phyloP scores from a whole-genome alignment of 1,284 basidiomycete species.

The Ganoderma lingzhi region DNA sequence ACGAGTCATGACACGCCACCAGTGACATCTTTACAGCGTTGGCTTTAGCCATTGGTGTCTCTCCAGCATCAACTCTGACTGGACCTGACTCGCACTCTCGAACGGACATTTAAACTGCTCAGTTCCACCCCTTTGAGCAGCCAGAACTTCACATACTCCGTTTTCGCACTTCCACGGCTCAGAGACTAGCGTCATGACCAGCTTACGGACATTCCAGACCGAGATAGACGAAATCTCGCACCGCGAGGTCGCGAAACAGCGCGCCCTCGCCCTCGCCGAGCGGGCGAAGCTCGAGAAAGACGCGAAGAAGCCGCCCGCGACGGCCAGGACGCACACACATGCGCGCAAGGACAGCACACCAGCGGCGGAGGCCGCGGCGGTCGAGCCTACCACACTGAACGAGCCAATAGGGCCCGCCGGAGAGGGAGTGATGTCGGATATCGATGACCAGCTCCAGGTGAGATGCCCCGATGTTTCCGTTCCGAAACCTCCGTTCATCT shows the following conservation, averaged over 20 bases:
- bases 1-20: constrained; percentile 28
- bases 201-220: constrained; percentile 72
- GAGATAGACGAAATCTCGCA: constrained; percentile 79
- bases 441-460: constrained; percentile 70
- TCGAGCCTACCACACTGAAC: constrained; percentile 21
- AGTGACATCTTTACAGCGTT: constrained; percentile 26
- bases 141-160: background rate
- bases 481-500: constrained; percentile 7
- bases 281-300: constrained; percentile 46
- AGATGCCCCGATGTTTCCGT: constrained; percentile 21
- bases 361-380: constrained; percentile 10
- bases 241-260: constrained; percentile 69
- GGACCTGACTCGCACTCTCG: constrained; percentile 30
- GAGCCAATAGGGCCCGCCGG: constrained; percentile 24
- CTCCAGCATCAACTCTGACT: constrained; percentile 26
- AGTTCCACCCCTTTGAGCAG: background rate
- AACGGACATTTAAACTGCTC: constrained; percentile 23
- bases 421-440: constrained; percentile 49
- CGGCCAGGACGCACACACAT: constrained; percentile 31
- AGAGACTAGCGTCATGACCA: constrained; percentile 55
- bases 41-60: constrained; percentile 3
- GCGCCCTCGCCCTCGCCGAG: constrained; percentile 47
- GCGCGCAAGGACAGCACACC: constrained; percentile 29
- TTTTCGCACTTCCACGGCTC: constrained; percentile 37
- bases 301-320: constrained; percentile 42